Evolutionary conservation across 345 rosid genomes (phyloP).

Genomic region (Brassica rapa): DNA sequence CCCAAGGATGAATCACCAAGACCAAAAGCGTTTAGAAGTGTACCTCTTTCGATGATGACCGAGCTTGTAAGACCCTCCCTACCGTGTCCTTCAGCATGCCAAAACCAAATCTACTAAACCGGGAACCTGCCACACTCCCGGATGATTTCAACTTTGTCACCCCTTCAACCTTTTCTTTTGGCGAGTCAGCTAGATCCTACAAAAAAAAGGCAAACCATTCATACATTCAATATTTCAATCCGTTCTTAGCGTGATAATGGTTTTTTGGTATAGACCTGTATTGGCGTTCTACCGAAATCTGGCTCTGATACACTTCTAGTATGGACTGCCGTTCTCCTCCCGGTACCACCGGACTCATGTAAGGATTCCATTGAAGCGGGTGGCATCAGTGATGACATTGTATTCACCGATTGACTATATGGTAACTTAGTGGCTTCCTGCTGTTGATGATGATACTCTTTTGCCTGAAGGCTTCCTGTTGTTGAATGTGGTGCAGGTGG

Average conservation of each 20-base stretch:
- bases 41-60: slow-evolving; percentile 75
- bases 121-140: slow-evolving; percentile 56
- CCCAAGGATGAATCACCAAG: slow-evolving; percentile 11
- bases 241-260: background rate
- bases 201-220: slow-evolving; percentile 15
- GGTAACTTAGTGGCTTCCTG: slow-evolving; percentile 44
- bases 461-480: slow-evolving; percentile 38
- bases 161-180: slow-evolving; percentile 52
- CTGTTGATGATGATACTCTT: slow-evolving; percentile 48
- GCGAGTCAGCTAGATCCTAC: slow-evolving; percentile 58
- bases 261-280: slow-evolving; percentile 49
- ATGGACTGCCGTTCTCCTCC: slow-evolving; percentile 47
- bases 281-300: slow-evolving; percentile 57
- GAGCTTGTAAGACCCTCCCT: slow-evolving; percentile 74
- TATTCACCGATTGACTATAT: slow-evolving; percentile 55
- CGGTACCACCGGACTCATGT: slow-evolving; percentile 53
- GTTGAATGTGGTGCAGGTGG: slow-evolving; percentile 58
- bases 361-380: slow-evolving; percentile 56
- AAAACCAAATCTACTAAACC: slow-evolving; percentile 80
- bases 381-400: slow-evolving; percentile 55
- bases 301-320: slow-evolving; percentile 75
- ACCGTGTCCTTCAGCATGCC: slow-evolving; percentile 82
- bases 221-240: slow-evolving; percentile 5
- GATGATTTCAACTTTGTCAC: slow-evolving; percentile 58
- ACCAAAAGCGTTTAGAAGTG: slow-evolving; percentile 18